Percentiles rank a stretch among this genome's conserved stretches.
Evolutionary conservation across 441 rosid genomes (phyloP).

Genomic region (Arabidopsis lyrata): DNA sequence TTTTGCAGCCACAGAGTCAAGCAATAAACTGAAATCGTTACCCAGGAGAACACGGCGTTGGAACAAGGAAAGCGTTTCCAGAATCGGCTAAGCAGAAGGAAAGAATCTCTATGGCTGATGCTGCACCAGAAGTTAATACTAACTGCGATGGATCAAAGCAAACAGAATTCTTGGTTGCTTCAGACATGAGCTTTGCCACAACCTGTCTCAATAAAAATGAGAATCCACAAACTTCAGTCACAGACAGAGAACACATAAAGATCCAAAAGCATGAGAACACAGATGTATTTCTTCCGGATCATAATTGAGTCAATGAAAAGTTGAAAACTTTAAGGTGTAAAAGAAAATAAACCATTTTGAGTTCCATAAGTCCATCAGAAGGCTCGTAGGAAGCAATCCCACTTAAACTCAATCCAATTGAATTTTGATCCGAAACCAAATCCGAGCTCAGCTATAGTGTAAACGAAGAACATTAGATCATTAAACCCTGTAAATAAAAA

Average conservation of each 20-base stretch:
- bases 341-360: slow-evolving; percentile 67
- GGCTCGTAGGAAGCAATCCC: slow-evolving; percentile 76
- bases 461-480: background rate
- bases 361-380: slow-evolving; percentile 67
- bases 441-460: slow-evolving; percentile 59
- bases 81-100: slow-evolving; percentile 86
- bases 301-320: background rate
- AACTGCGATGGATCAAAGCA: slow-evolving; percentile 68
- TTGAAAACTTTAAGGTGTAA: background rate
- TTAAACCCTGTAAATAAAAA: background rate
- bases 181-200: slow-evolving; percentile 75
- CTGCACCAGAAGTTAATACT: slow-evolving; percentile 72
- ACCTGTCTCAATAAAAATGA: slow-evolving; percentile 51
- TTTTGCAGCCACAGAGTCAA: background rate
- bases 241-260: background rate
- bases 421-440: slow-evolving; percentile 60
- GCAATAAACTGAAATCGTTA: slow-evolving; percentile 32
- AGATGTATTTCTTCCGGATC: background rate
- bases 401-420: slow-evolving; percentile 49
- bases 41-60: slow-evolving; percentile 83
- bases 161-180: slow-evolving; percentile 53
- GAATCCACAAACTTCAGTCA: slow-evolving; percentile 16
- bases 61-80: slow-evolving; percentile 89
- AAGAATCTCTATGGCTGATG: slow-evolving; percentile 77
- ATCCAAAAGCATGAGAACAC: background rate